Evolutionary conservation across 371 early-diverging fungal genomes (phyloP), one percentile per base, ranked within the genome.

Genomic region (Mucor sp.): DNA sequence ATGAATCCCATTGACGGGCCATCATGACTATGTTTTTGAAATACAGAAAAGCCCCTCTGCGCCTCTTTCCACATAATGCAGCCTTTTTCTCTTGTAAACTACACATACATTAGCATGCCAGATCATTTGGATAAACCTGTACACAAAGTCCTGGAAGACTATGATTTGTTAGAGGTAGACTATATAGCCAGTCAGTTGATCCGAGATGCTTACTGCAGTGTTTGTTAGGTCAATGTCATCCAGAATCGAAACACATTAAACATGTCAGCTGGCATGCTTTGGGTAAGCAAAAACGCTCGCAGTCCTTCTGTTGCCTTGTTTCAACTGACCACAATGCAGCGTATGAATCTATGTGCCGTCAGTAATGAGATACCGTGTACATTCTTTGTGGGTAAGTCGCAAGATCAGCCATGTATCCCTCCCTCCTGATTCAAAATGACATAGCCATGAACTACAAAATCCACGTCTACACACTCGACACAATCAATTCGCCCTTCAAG

Each of bases 341-440:
- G 79, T 32, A 77, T 83, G 81, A 83, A 83, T 58, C 61, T 83
- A 56, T 78, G 80, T 30, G 81, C 78, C 12, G 65, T 68, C 2
- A 83, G 84, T 61, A 60, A 76, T 41, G 65, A 58, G 9, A 70
- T 76, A 19, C 75, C 84, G 11, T 78, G 72, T 35, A 76, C 73
- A 1, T 79, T 77, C 27, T 83, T 73, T 59, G 63, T 80, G 35
- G 83, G 83, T 83, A 69, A 53, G 69, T 27, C 37, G 58, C 44
- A 19, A 12, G 21, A 23, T 37, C 4, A 11, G 12, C 37, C 11
- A 14, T 37, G 9, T 9, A 30, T 6, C 30, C 30, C 30, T 6
- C 35, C 35, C 11, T 8, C 35, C 6, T 21, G 39, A 58, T 12
- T 6, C 30, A n/a, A 28, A 4, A 35, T 37, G 17, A 39, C 27